Conservation (phyloP, 2,329 filamentous ascomycete species). For the Coleophoma eucalyptorum region DNA sequence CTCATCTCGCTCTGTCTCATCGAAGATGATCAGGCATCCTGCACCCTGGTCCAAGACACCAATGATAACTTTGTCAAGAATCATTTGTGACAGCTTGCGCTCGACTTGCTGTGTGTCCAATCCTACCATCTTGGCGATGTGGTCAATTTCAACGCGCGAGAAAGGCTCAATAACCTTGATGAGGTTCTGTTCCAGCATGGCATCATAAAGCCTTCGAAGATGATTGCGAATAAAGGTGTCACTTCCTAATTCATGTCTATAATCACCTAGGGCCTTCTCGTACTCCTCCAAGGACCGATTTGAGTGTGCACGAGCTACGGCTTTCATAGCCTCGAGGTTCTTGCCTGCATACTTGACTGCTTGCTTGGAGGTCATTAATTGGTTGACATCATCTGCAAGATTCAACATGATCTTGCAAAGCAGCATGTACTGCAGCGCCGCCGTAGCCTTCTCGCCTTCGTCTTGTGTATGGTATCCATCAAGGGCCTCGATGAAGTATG, state of each 20-base stretch:
- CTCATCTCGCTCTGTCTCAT: slow-evolving; percentile 90
- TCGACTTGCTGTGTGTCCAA: slow-evolving; percentile 96
- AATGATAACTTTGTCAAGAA: slow-evolving; percentile 97
- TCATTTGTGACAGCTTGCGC: slow-evolving; percentile 98
- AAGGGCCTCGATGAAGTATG: slow-evolving; percentile 98
- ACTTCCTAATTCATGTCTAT: slow-evolving; percentile 88
- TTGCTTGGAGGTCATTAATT: slow-evolving; percentile 92
- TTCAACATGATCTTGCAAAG: slow-evolving; percentile 99
- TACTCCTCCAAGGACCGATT: slow-evolving; percentile 97
- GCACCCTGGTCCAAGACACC: slow-evolving; percentile 95
- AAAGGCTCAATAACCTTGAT: slow-evolving; percentile 99
- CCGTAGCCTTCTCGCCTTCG: slow-evolving; percentile 84
- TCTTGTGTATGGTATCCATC: slow-evolving; percentile 96
- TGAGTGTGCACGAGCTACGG: slow-evolving; percentile 89
- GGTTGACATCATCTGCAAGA: slow-evolving; percentile 90
- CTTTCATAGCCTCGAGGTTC: slow-evolving; percentile 98
- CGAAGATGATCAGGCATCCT: slow-evolving; percentile 95
- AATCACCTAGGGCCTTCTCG: slow-evolving; percentile 84
- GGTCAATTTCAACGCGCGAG: slow-evolving; percentile 91
- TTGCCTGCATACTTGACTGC: slow-evolving; percentile 94
- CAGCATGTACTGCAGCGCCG: slow-evolving; percentile 97
- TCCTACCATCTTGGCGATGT: slow-evolving; percentile 96
- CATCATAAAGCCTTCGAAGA: slow-evolving; percentile 91
- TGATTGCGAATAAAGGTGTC: slow-evolving; percentile 97
- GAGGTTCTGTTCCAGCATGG: slow-evolving; percentile 98